These are phyloP conservation scores for Suillus plorans DNA, from an alignment of 768 basidiomycete genomes.

Conservation along the genomic window DNA sequence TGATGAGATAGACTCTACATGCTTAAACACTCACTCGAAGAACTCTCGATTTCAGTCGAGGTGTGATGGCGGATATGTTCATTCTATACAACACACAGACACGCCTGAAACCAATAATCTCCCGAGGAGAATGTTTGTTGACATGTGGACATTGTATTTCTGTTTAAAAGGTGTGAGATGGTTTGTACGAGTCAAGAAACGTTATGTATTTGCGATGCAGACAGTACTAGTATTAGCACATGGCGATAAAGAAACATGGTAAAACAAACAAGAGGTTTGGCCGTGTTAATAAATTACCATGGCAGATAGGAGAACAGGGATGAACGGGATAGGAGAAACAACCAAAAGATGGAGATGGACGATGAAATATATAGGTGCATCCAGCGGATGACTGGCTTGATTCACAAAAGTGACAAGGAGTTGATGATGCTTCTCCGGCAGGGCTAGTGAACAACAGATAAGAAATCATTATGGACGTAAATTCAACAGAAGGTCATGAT, in stretches of 20 bases:
- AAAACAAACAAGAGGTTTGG: conserved; percentile 1
- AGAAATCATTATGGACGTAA: neutral
- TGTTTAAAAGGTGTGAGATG: neutral
- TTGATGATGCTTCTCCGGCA: neutral
- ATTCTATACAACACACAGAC: neutral
- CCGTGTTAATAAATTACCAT: conserved; percentile 5
- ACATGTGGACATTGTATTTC: neutral
- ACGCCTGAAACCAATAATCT: neutral
- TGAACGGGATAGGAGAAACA: conserved; percentile 5
- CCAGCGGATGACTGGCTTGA: neutral
- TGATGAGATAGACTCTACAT: neutral
- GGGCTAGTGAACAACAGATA: neutral
- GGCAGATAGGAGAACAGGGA: conserved; percentile 1
- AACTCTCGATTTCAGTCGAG: neutral
- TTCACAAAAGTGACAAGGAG: neutral
- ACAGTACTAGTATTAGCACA: neutral
- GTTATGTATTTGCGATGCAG: neutral
- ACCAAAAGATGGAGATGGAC: neutral
- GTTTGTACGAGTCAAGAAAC: neutral
- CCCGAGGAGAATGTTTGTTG: neutral
- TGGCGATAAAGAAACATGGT: neutral
- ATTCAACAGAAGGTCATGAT: neutral
- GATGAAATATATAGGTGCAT: neutral
- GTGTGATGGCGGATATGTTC: neutral
- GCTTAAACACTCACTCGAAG: neutral